These are phyloP conservation scores for Pythium diclinum DNA, from an alignment of 352 stramenopile genomes.

Conservation along the genomic window DNA sequence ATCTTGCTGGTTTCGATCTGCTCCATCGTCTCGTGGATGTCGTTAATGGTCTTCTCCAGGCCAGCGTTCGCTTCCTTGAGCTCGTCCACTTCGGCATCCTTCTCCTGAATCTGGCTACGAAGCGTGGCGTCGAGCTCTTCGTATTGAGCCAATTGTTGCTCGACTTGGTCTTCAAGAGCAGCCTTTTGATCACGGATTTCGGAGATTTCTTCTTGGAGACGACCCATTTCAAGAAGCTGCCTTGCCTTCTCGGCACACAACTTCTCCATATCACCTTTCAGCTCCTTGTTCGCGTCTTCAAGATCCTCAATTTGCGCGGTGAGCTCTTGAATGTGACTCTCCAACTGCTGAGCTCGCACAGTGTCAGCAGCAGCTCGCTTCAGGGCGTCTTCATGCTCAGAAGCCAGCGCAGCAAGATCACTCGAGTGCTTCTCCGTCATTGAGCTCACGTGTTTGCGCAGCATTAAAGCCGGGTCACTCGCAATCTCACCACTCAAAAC, in stretches of 20 bases:
- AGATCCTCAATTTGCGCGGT: constrained; percentile 40
- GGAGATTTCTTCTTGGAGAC: constrained; percentile 37
- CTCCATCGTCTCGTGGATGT: constrained; percentile 19
- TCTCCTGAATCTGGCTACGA: constrained; percentile 33
- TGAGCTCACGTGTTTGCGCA: not conserved
- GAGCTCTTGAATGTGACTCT: constrained; percentile 7
- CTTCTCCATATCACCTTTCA: constrained; percentile 46
- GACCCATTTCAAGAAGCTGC: constrained; percentile 39
- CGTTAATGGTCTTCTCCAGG: not conserved
- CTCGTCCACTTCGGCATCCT: constrained; percentile 37
- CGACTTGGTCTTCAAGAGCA: constrained; percentile 38
- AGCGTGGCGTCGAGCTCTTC: constrained; percentile 25
- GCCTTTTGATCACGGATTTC: constrained; percentile 38
- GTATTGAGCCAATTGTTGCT: constrained; percentile 40
- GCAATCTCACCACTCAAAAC: not conserved
- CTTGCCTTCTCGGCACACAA: constrained; percentile 31
- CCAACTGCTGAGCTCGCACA: constrained; percentile 6
- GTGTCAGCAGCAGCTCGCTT: constrained; percentile 2
- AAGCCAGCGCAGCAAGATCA: constrained; percentile 8
- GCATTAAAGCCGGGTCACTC: not conserved
- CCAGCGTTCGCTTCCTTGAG: constrained; percentile 11
- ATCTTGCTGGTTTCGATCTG: constrained; percentile 18
- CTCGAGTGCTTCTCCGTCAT: not conserved
- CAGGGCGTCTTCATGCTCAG: constrained; percentile 10
- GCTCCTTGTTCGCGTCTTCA: constrained; percentile 44